phyloP scores from a whole-genome alignment of 2,329 filamentous ascomycete species.

The Fonsecaea monophora region DNA sequence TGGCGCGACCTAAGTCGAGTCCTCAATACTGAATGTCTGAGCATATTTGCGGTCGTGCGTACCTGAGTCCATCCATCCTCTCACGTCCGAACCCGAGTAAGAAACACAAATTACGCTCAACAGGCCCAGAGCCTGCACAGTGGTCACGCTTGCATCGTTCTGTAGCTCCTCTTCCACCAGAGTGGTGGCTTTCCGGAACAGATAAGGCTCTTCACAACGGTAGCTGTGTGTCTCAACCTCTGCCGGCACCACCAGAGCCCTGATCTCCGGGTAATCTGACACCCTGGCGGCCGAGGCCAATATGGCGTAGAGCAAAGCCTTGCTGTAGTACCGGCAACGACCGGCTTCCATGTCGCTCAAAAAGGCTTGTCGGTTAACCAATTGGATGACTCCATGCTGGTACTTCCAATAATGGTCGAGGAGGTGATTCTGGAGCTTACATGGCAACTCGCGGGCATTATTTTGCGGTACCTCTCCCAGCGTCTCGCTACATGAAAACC shows the following conservation, averaged over 20 bases:
- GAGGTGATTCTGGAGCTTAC: not conserved
- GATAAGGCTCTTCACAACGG: not conserved
- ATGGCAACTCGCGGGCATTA: not conserved
- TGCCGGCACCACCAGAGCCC: not conserved
- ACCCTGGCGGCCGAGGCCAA: constrained; percentile 32
- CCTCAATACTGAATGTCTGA: too few relatives aligned
- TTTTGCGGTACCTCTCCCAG: not conserved
- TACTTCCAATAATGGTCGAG: constrained; percentile 13
- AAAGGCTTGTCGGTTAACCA: constrained; percentile 13
- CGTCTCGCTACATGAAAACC: not conserved
- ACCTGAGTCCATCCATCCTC: not conserved
- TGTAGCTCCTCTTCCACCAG: not conserved
- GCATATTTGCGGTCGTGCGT: not conserved
- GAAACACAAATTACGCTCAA: not conserved
- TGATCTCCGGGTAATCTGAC: constrained; percentile 13
- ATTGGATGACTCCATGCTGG: constrained; percentile 12
- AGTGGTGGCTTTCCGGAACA: not conserved
- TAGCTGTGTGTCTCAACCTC: not conserved
- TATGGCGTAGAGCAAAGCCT: constrained; percentile 33
- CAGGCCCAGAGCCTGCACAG: not conserved
- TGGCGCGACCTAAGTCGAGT: not conserved
- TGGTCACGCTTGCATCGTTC: not conserved
- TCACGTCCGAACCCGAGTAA: not conserved
- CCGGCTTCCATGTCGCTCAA: constrained; percentile 4
- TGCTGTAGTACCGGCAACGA: constrained; percentile 29